phyloP scores from a whole-genome alignment of 495 filamentous ascomycete genomes.

The Hyaloscypha variabilis region DNA sequence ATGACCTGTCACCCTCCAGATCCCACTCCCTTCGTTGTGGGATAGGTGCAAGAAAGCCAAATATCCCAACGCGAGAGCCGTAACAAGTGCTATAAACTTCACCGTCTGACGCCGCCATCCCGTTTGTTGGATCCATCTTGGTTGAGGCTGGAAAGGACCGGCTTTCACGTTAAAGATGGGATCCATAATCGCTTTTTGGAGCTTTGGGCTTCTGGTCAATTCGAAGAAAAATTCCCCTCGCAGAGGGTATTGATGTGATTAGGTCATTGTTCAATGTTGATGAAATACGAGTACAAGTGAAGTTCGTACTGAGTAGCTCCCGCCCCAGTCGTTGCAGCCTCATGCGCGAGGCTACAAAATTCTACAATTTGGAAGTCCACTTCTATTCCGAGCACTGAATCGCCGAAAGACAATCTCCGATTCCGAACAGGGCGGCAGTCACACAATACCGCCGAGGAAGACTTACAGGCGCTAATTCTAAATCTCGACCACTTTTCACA shows the following conservation, averaged over 20 bases:
- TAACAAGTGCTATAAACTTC: neutral
- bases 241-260: neutral
- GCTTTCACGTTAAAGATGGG: conserved; percentile 14
- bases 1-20: conserved; percentile 10
- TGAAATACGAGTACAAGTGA: neutral
- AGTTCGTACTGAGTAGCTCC: neutral
- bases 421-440: no score
- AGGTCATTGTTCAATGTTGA: neutral
- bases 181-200: conserved; percentile 15
- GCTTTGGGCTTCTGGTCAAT: no score
- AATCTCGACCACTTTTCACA: no score
- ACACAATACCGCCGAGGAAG: no score
- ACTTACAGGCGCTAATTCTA: no score
- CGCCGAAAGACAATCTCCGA: no score
- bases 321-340: conserved; percentile 8
- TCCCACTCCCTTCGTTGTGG: neutral
- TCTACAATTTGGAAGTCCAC: no score
- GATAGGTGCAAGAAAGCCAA: conserved; percentile 2
- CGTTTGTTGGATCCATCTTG: neutral
- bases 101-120: neutral
- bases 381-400: no score
- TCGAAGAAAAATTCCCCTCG: conserved; percentile 6
- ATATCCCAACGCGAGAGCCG: conserved; percentile 3
- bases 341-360: conserved; percentile 18
- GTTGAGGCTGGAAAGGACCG: conserved; percentile 18